These are phyloP conservation scores for Leccinum barrowsii DNA, from an alignment of 768 basidiomycete genomes.

Conservation along the genomic window DNA sequence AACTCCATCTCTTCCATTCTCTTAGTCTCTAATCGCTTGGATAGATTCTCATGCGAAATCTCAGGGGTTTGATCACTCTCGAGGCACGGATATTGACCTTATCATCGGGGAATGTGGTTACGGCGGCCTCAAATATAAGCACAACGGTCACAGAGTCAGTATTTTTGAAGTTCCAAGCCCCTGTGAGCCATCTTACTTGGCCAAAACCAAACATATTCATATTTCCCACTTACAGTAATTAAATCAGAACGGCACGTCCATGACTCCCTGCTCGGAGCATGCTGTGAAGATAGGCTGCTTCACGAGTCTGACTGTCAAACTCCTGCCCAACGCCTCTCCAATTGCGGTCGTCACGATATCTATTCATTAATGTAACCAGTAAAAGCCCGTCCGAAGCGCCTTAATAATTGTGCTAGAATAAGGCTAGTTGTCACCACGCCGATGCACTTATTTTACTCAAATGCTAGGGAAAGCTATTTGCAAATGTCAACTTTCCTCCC, in stretches of 20 bases:
- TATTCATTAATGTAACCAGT: constrained; percentile 14
- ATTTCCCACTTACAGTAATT: constrained; percentile 5
- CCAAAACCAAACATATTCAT: constrained; percentile 3
- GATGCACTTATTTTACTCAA: constrained; percentile 15
- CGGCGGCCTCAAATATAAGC: background rate
- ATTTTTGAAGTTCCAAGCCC: constrained; percentile 18
- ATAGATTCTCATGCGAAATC: background rate
- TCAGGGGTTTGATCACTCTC: background rate
- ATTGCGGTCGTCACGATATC: constrained; percentile 19
- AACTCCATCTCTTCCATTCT: background rate
- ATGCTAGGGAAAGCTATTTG: constrained; percentile 18
- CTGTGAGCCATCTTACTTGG: constrained; percentile 8
- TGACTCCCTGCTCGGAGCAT: background rate
- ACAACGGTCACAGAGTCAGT: constrained; percentile 16
- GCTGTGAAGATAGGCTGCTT: constrained; percentile 1
- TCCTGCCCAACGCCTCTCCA: constrained; percentile 21
- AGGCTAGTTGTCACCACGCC: constrained; percentile 17
- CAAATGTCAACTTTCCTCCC: constrained; percentile 14
- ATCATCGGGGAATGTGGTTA: constrained; percentile 22
- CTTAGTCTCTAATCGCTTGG: background rate
- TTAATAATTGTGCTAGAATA: constrained; percentile 21
- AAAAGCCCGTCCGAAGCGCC: constrained; percentile 8
- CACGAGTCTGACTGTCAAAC: constrained; percentile 13
- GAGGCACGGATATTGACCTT: background rate
- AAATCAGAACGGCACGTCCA: constrained; percentile 13